phyloP scores from a whole-genome alignment of 495 filamentous ascomycete genomes.

The Neurospora sp. region DNA sequence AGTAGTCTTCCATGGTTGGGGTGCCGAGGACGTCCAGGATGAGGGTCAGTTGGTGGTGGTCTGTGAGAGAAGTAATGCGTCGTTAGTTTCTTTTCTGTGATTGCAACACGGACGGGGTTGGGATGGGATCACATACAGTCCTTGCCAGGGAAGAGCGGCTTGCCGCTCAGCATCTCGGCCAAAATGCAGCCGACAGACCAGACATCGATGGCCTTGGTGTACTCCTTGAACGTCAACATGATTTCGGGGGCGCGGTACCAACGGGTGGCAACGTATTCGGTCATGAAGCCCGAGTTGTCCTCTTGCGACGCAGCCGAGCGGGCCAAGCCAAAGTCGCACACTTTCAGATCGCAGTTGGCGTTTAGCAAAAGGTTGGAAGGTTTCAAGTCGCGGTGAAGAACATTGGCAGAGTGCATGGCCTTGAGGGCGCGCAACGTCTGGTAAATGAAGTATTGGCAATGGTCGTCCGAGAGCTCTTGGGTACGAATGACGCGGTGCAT shows the following conservation, averaged over 20 bases:
- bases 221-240: conserved; percentile 99
- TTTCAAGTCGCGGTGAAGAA: conserved; percentile 95
- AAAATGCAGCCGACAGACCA: conserved; percentile 99
- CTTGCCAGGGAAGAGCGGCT: conserved; percentile 97
- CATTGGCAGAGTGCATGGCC: conserved; percentile 98
- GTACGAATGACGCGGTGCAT: conserved; percentile 99
- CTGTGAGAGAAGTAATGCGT: conserved; percentile 30
- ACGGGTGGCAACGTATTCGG: conserved; percentile 97
- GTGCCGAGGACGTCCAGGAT: conserved; percentile 98
- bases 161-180: conserved; percentile 99
- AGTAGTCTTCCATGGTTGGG: conserved; percentile 99
- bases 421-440: conserved; percentile 97
- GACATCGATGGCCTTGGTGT: conserved; percentile 99
- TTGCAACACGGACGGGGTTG: neutral
- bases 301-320: conserved; percentile 87
- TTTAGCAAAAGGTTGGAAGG: conserved; percentile 95
- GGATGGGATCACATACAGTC: conserved; percentile 63
- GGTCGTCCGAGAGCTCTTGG: conserved; percentile 95
- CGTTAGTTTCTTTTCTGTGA: neutral
- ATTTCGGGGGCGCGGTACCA: conserved; percentile 99
- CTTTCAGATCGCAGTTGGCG: conserved; percentile 98
- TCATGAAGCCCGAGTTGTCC: conserved; percentile 99
- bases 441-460: conserved; percentile 99
- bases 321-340: conserved; percentile 95
- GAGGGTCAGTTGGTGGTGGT: conserved; percentile 96